These are phyloP conservation scores for Umbelopsis vinacea DNA, from an alignment of 192 early-diverging fungal species.

Conservation along the genomic window DNA sequence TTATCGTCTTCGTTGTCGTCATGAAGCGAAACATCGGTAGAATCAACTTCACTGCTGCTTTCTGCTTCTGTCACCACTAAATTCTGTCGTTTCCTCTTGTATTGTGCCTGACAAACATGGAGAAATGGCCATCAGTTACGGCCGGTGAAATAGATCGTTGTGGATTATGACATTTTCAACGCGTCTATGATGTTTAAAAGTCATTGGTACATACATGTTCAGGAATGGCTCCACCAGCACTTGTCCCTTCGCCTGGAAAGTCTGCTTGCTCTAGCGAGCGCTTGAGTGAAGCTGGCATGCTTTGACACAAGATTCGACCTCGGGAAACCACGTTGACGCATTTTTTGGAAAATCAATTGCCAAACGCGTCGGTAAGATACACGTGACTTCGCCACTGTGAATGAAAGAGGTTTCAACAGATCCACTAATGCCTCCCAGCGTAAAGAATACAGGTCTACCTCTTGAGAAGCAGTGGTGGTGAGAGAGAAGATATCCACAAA, in stretches of 20 bases:
- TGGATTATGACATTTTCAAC: no score
- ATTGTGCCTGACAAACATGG: not conserved
- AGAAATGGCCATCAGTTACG: not conserved
- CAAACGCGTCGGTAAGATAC: not conserved
- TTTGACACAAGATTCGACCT: not conserved
- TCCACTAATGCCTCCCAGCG: no score
- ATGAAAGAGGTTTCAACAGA: no score
- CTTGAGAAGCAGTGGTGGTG: no score
- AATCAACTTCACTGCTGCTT: not conserved
- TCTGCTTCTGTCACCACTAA: not conserved
- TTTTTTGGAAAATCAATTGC: not conserved
- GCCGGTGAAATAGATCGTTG: no score
- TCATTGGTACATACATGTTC: not conserved
- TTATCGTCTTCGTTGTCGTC: not conserved
- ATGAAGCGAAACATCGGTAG: conserved; percentile 5
- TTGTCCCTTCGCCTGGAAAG: not conserved
- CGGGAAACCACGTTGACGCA: not conserved
- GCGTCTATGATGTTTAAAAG: not conserved
- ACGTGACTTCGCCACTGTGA: not conserved
- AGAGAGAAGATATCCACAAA: no score
- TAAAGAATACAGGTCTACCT: no score
- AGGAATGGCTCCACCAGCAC: not conserved
- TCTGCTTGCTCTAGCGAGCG: conserved; percentile 7
- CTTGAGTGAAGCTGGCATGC: conserved; percentile 1
- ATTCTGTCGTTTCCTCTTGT: not conserved